Percentiles rank a stretch among this genome's conserved stretches.
Evolutionary conservation across 306 rosid genomes (phyloP).

Genomic region (Vigna trinervia): DNA sequence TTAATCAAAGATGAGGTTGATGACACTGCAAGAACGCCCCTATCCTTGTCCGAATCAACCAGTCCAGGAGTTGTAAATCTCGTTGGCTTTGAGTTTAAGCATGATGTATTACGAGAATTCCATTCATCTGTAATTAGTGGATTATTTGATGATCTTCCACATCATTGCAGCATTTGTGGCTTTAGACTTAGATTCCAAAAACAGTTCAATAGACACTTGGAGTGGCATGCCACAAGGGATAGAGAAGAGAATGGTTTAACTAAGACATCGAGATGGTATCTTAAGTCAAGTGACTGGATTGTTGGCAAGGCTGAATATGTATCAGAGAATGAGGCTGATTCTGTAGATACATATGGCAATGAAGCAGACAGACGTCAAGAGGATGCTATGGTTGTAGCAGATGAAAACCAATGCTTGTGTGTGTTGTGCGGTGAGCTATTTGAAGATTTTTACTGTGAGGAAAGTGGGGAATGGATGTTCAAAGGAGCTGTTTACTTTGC

Average conservation of each 20-base stretch:
- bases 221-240: constrained; percentile 68
- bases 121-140: constrained; percentile 68
- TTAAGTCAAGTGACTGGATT: constrained; percentile 61
- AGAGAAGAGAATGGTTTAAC: constrained; percentile 48
- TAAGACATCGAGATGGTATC: constrained; percentile 73
- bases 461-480: constrained; percentile 82
- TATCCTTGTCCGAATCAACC: constrained; percentile 50
- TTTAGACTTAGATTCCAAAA: constrained; percentile 60
- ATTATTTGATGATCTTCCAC: constrained; percentile 66
- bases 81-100: constrained; percentile 77
- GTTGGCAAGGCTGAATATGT: constrained; percentile 56
- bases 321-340: constrained; percentile 46
- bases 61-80: constrained; percentile 53
- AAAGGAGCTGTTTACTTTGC: constrained; percentile 66
- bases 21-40: constrained; percentile 46
- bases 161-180: constrained; percentile 70
- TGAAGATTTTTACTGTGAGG: constrained; percentile 78
- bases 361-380: constrained; percentile 47
- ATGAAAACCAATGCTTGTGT: constrained; percentile 81
- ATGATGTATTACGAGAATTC: constrained; percentile 68
- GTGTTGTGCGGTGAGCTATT: constrained; percentile 81
- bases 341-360: constrained; percentile 40
- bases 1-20: constrained; percentile 51
- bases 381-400: constrained; percentile 64
- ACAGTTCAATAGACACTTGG: constrained; percentile 70